These are phyloP conservation scores for Macaranga tanarius DNA, from an alignment of 441 rosid species.

Conservation along the genomic window DNA sequence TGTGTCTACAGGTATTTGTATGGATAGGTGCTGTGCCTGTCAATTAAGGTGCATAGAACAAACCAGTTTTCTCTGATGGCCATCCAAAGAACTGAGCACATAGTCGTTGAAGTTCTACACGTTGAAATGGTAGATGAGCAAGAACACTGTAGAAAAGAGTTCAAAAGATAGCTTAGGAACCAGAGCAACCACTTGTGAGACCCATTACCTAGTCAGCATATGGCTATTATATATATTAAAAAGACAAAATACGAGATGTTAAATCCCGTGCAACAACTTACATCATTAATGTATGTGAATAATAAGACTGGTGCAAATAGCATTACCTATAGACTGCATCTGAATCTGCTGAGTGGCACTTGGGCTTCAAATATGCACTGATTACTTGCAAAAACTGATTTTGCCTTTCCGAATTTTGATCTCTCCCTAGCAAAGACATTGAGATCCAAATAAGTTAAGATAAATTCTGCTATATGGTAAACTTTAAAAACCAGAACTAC, in stretches of 20 bases:
- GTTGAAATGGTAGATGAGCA: constrained; percentile 58
- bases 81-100: constrained; percentile 73
- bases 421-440: constrained; percentile 37
- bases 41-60: constrained; percentile 17
- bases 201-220: constrained; percentile 5
- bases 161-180: neutral
- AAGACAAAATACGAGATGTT: too few species aligned
- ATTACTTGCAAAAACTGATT: constrained; percentile 59
- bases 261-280: constrained; percentile 5
- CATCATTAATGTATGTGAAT: constrained; percentile 2
- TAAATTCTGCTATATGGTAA: constrained; percentile 2
- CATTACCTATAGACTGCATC: constrained; percentile 60
- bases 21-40: neutral
- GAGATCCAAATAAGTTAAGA: constrained; percentile 12
- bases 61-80: constrained; percentile 92
- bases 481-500: constrained; percentile 2
- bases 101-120: constrained; percentile 51
- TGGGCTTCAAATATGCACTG: constrained; percentile 78
- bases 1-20: neutral
- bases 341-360: constrained; percentile 78
- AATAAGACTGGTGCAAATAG: constrained; percentile 5
- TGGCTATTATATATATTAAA: neutral
- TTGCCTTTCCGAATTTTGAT: constrained; percentile 32
- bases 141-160: constrained; percentile 46
- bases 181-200: neutral